Evolutionary conservation across 2,329 filamentous ascomycete species (phyloP).

Genomic region (Nothophoma quercina): DNA sequence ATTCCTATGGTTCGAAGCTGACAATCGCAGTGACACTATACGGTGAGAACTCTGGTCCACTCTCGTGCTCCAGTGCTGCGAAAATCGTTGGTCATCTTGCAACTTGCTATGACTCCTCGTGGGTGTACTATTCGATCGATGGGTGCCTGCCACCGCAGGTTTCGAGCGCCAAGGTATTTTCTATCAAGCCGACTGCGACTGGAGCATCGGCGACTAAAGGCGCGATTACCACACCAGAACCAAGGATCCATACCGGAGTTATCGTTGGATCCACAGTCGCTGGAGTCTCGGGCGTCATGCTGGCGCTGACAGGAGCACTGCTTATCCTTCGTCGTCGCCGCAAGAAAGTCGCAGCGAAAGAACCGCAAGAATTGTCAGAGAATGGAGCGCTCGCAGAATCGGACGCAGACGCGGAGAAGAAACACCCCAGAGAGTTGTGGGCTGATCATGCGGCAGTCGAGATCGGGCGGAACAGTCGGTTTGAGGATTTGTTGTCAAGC

Average conservation of each 20-base stretch:
- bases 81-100: slow-evolving; percentile 30
- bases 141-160: slow-evolving; percentile 23
- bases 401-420: slow-evolving; percentile 19
- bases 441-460: slow-evolving; percentile 26
- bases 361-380: slow-evolving; percentile 28
- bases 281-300: slow-evolving; percentile 20
- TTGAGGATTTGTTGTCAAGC: slow-evolving; percentile 11
- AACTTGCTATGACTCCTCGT: slow-evolving; percentile 38
- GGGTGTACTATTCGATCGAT: slow-evolving; percentile 41
- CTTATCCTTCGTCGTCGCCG: slow-evolving; percentile 16
- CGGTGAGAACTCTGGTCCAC: slow-evolving; percentile 21
- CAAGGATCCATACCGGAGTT: slow-evolving; percentile 13
- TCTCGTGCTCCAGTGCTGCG: slow-evolving; percentile 26
- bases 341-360: neutral
- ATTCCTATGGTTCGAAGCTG: neutral
- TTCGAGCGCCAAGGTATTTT: slow-evolving; percentile 1
- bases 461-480: slow-evolving; percentile 34
- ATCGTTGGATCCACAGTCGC: slow-evolving; percentile 30
- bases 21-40: slow-evolving; percentile 35
- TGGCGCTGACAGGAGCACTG: slow-evolving; percentile 21
- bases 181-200: neutral
- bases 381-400: slow-evolving; percentile 23
- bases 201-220: slow-evolving; percentile 8
- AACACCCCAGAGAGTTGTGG: slow-evolving; percentile 22
- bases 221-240: slow-evolving; percentile 1